Percentiles rank a stretch among this genome's conserved stretches.
phyloP scores from a whole-genome alignment of 495 filamentous ascomycete genomes.

The Coniosporium apollinis region DNA sequence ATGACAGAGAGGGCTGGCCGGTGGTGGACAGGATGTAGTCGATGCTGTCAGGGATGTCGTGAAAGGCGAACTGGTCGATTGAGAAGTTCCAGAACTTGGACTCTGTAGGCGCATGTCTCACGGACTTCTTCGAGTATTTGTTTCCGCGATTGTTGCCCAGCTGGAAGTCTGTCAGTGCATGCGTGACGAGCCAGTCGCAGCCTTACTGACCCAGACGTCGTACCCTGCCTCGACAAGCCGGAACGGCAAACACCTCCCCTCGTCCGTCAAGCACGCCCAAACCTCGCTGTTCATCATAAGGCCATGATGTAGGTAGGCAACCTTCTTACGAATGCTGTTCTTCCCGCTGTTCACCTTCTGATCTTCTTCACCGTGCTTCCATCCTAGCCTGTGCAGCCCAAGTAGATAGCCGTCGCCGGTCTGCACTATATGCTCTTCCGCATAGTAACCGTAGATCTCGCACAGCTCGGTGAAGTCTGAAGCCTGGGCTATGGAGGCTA shows the following conservation, averaged over 20 bases:
- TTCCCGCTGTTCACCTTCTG: constrained; percentile 54
- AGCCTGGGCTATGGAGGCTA: constrained; percentile 39
- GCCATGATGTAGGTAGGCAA: constrained; percentile 92
- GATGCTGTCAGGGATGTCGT: constrained; percentile 93
- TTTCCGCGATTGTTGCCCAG: constrained; percentile 95
- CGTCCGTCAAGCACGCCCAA: constrained; percentile 86
- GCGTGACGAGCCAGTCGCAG: neutral
- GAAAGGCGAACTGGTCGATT: constrained; percentile 94
- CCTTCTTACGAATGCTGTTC: constrained; percentile 57
- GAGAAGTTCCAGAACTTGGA: constrained; percentile 89
- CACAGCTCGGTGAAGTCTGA: constrained; percentile 89
- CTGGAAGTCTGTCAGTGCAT: constrained; percentile 19
- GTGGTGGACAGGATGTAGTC: constrained; percentile 79
- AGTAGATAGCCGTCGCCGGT: constrained; percentile 89
- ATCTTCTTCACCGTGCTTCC: constrained; percentile 63
- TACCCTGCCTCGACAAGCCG: constrained; percentile 80
- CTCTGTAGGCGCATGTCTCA: constrained; percentile 51
- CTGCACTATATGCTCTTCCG: constrained; percentile 92
- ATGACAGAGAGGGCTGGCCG: constrained; percentile 67
- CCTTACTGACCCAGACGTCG: constrained; percentile 70
- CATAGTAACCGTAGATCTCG: constrained; percentile 69
- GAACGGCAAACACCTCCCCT: constrained; percentile 73
- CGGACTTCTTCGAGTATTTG: constrained; percentile 94
- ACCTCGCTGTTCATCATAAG: constrained; percentile 98
- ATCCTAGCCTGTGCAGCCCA: constrained; percentile 73